These are phyloP conservation scores for Przewalskia tangutica DNA, from an alignment of 257 asterid species.

Conservation along the genomic window DNA sequence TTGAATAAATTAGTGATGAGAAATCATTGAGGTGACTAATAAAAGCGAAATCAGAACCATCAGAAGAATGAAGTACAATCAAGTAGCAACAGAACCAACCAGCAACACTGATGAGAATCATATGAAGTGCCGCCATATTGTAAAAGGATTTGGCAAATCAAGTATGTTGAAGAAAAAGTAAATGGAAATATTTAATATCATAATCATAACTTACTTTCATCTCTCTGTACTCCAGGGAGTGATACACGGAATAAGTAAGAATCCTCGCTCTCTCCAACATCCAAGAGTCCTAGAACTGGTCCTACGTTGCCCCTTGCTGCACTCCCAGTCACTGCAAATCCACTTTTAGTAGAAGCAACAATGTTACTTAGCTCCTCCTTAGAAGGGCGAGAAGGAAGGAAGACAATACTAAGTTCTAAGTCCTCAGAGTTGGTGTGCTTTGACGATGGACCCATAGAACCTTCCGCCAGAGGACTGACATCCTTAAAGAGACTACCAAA, in stretches of 20 bases:
- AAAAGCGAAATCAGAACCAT: not conserved
- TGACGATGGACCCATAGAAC: slow-evolving; percentile 14
- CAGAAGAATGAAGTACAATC: not conserved
- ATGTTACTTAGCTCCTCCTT: slow-evolving; percentile 52
- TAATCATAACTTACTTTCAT: slow-evolving; percentile 50
- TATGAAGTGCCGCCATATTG: not conserved
- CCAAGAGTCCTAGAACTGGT: slow-evolving; percentile 62
- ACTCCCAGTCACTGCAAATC: slow-evolving; percentile 58
- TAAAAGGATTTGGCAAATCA: not conserved
- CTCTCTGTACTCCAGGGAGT: slow-evolving; percentile 87
- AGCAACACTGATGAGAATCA: not conserved
- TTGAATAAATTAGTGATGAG: not conserved
- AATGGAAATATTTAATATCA: not conserved
- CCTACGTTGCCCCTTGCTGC: slow-evolving; percentile 59
- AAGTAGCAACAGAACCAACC: not conserved
- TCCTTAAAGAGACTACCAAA: slow-evolving; percentile 3
- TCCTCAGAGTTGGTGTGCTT: slow-evolving; percentile 8
- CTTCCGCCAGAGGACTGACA: slow-evolving; percentile 4
- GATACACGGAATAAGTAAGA: slow-evolving; percentile 75
- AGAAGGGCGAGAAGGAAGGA: slow-evolving; percentile 56
- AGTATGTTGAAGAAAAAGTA: not conserved
- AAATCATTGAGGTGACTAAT: not conserved
- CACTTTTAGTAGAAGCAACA: slow-evolving; percentile 41
- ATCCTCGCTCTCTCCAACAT: slow-evolving; percentile 66
- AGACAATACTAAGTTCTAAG: slow-evolving; percentile 36